Percentiles rank a stretch among this genome's conserved stretches.
Evolutionary conservation across 257 asterid genomes (phyloP).

Genomic region (Petunia secreta): DNA sequence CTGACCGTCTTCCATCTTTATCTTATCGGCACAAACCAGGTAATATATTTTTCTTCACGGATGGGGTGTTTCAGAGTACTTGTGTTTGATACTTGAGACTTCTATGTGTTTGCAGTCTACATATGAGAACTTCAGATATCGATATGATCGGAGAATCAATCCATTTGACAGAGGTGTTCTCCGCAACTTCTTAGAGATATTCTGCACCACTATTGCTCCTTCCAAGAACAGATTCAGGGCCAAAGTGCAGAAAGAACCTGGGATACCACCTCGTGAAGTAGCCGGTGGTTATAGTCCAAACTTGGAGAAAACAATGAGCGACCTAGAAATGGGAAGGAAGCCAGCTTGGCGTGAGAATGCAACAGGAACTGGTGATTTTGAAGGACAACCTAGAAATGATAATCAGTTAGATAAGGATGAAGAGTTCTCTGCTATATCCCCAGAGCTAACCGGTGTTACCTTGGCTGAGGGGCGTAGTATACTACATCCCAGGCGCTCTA

Average conservation of each 20-base stretch:
- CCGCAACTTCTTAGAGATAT: constrained; percentile 79
- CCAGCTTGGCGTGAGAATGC: constrained; percentile 85
- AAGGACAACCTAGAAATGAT: constrained; percentile 27
- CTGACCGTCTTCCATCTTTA: constrained; percentile 94
- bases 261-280: constrained; percentile 59
- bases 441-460: constrained; percentile 32
- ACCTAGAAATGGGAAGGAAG: constrained; percentile 88
- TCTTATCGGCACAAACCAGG: constrained; percentile 94
- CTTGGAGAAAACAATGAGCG: constrained; percentile 76
- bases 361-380: constrained; percentile 41
- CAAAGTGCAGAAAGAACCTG: constrained; percentile 69
- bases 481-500: constrained; percentile 38
- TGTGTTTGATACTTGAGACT: not conserved
- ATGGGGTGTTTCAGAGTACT: not conserved
- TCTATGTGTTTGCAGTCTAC: constrained; percentile 69
- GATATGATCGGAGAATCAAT: constrained; percentile 79
- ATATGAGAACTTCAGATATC: constrained; percentile 91
- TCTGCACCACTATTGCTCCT: constrained; percentile 81
- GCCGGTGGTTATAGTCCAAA: constrained; percentile 35
- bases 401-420: constrained; percentile 32
- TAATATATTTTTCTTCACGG: constrained; percentile 37
- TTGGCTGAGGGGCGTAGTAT: constrained; percentile 37
- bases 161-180: constrained; percentile 79
- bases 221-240: constrained; percentile 84
- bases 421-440: constrained; percentile 32